These are phyloP conservation scores for Exophiala calicioides DNA, from an alignment of 2,329 filamentous ascomycete species.

Conservation along the genomic window DNA sequence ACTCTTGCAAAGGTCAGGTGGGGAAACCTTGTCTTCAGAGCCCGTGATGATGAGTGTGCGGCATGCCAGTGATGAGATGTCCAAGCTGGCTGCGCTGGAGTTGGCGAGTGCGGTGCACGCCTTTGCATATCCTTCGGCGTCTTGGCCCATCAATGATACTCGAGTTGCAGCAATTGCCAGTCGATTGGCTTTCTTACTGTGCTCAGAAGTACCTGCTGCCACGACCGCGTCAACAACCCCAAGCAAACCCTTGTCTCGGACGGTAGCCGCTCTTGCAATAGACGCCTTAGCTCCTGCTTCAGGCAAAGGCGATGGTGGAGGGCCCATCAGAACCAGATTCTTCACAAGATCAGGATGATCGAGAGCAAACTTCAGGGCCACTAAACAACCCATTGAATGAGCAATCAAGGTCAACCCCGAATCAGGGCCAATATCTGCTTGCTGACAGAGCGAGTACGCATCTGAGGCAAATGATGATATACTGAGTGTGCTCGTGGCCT, in stretches of 20 bases:
- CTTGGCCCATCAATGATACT: slow-evolving; percentile 49
- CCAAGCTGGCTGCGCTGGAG: slow-evolving; percentile 35
- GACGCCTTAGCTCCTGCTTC: slow-evolving; percentile 36
- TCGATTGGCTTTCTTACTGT: slow-evolving; percentile 41
- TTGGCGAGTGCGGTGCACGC: slow-evolving; percentile 52
- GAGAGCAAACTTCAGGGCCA: slow-evolving; percentile 48
- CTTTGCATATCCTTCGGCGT: slow-evolving; percentile 59
- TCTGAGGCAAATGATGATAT: slow-evolving; percentile 50
- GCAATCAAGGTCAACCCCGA: slow-evolving; percentile 53
- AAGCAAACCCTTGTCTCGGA: slow-evolving; percentile 48
- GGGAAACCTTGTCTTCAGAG: slow-evolving; percentile 47
- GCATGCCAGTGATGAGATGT: slow-evolving; percentile 38
- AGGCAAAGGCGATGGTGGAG: slow-evolving; percentile 50
- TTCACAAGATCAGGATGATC: slow-evolving; percentile 43
- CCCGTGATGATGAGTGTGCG: slow-evolving; percentile 49
- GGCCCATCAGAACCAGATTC: slow-evolving; percentile 52
- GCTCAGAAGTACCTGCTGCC: slow-evolving; percentile 39
- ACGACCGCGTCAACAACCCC: slow-evolving; percentile 45
- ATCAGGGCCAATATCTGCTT: slow-evolving; percentile 38
- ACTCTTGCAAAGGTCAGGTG: slow-evolving; percentile 39
- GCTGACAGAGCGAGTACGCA: slow-evolving; percentile 33
- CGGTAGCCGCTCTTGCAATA: slow-evolving; percentile 42
- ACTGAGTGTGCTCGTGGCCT: slow-evolving; percentile 44
- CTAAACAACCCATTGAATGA: slow-evolving; percentile 55
- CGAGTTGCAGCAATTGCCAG: slow-evolving; percentile 46